Conservation (phyloP, 1,139 yeast genomes). For the Scheffersomyces titani region DNA sequence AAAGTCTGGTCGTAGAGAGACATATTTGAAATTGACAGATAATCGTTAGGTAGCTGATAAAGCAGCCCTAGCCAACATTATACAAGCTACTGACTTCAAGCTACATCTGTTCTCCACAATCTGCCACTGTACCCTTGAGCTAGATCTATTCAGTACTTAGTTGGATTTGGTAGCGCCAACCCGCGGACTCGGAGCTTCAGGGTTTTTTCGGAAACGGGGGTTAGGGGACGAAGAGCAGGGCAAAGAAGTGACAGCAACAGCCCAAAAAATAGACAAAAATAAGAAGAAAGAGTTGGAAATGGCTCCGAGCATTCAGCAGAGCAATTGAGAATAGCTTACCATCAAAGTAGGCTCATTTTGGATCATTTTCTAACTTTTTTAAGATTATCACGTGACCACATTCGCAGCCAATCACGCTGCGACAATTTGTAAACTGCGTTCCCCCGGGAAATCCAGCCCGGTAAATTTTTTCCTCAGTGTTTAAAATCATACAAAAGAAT, state of each 20-base stretch:
- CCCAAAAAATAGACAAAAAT: no score
- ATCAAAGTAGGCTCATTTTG: background rate
- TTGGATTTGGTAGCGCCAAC: background rate
- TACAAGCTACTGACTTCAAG: background rate
- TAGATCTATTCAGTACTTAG: background rate
- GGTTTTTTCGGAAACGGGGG: background rate
- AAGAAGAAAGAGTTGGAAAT: background rate
- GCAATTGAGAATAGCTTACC: background rate
- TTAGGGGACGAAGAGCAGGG: background rate
- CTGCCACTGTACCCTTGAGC: background rate
- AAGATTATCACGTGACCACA: background rate
- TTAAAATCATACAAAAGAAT: background rate
- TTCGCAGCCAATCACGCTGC: background rate
- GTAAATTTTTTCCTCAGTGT: background rate
- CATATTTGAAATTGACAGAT: background rate
- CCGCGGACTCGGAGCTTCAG: background rate
- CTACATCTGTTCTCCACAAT: background rate
- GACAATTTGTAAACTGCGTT: background rate
- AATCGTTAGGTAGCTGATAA: background rate
- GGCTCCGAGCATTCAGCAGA: background rate
- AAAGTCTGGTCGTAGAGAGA: background rate
- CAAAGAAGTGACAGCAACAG: background rate
- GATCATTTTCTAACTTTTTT: background rate
- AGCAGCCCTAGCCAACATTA: background rate
- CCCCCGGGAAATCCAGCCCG: slow-evolving; percentile 1